Percentiles rank a stretch among this genome's conserved stretches.
Conservation (phyloP, 2,329 filamentous ascomycete genomes). For the Nemania sp. region DNA sequence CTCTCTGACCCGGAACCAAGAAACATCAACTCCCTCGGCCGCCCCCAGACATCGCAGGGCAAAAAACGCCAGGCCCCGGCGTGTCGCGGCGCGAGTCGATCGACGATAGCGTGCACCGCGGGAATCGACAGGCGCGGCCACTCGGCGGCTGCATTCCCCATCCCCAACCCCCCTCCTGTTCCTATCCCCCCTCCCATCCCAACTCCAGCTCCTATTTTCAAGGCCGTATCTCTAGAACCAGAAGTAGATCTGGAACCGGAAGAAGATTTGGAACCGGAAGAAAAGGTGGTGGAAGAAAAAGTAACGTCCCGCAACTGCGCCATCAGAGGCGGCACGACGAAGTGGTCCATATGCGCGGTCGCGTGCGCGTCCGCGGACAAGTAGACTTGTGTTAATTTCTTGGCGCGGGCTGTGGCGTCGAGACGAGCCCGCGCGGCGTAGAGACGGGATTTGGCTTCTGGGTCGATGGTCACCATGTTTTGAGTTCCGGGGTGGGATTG, state of each 20-base stretch:
- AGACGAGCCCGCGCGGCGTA: constrained; percentile 3
- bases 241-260: not conserved
- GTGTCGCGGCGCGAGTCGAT: constrained; percentile 33
- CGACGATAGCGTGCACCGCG: constrained; percentile 37
- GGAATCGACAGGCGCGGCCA: constrained; percentile 39
- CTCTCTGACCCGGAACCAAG: constrained; percentile 5
- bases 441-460: not conserved
- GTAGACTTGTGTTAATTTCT: constrained; percentile 30
- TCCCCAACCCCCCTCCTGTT: not conserved
- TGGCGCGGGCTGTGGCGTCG: constrained; percentile 15
- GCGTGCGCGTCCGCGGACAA: constrained; percentile 22
- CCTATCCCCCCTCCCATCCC: not conserved
- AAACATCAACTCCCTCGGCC: constrained; percentile 38
- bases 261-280: not conserved
- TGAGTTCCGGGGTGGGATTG: not conserved
- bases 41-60: constrained; percentile 40
- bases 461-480: not conserved
- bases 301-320: constrained; percentile 35
- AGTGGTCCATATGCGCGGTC: constrained; percentile 25
- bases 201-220: not conserved
- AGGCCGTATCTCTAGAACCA: not conserved
- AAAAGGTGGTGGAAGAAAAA: not conserved
- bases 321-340: constrained; percentile 34
- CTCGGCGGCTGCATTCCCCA: constrained; percentile 8
- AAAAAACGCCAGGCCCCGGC: constrained; percentile 41